Conservation (phyloP, 2,329 filamentous ascomycete species). For the Talaromyces sp. region DNA sequence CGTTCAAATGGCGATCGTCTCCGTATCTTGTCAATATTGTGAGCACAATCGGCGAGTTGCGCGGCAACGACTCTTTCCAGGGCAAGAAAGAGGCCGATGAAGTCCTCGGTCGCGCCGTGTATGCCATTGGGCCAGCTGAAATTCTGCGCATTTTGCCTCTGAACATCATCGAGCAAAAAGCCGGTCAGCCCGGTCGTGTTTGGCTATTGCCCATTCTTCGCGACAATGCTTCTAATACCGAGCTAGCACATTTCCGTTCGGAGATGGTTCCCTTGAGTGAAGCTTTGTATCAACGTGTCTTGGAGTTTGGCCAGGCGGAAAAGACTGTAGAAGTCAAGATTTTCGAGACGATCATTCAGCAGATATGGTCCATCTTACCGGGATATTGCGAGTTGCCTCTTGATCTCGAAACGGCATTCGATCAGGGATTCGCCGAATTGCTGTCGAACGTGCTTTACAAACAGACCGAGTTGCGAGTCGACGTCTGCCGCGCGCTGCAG, state of each 20-base stretch:
- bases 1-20: constrained; percentile 77
- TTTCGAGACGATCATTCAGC: constrained; percentile 91
- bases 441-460: constrained; percentile 89
- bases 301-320: constrained; percentile 75
- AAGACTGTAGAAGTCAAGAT: constrained; percentile 98
- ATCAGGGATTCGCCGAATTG: constrained; percentile 84
- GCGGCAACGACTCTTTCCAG: constrained; percentile 80
- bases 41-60: constrained; percentile 78
- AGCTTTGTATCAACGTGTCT: constrained; percentile 79
- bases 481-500: constrained; percentile 83
- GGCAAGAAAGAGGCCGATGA: constrained; percentile 94
- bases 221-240: constrained; percentile 85
- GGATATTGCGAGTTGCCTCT: constrained; percentile 92
- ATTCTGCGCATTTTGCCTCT: constrained; percentile 80
- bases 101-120: constrained; percentile 81
- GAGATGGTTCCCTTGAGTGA: constrained; percentile 90
- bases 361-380: constrained; percentile 90
- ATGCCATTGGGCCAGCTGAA: constrained; percentile 82
- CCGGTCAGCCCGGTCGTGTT: constrained; percentile 77
- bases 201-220: constrained; percentile 93
- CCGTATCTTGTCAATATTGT: constrained; percentile 74
- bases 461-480: constrained; percentile 79
- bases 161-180: constrained; percentile 74
- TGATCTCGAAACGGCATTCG: constrained; percentile 72
- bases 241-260: constrained; percentile 75